Evolutionary conservation across 148 eudicot species (phyloP).

Genomic region (Agrostemma githago): DNA sequence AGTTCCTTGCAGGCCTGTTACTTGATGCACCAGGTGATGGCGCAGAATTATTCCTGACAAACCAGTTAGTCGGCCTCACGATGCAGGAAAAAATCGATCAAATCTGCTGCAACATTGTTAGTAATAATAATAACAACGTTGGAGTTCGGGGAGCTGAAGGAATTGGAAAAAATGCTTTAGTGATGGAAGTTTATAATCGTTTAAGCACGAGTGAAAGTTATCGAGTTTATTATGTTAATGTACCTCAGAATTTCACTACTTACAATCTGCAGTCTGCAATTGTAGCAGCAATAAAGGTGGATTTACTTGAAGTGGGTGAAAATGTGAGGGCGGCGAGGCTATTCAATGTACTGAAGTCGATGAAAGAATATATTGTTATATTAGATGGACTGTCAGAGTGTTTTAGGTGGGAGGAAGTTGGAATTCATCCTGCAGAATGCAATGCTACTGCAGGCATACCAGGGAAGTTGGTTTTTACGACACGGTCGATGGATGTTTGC

Average conservation of each 20-base stretch:
- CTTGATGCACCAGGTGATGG: slow-evolving; percentile 16
- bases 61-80: slow-evolving; percentile 8
- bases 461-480: slow-evolving; percentile 21
- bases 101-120: slow-evolving; percentile 4
- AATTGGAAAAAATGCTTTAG: slow-evolving; percentile 27
- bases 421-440: slow-evolving; percentile 19
- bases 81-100: slow-evolving; percentile 9
- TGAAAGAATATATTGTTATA: slow-evolving; percentile 17
- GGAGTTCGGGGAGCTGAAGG: slow-evolving; percentile 25
- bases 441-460: too few species aligned
- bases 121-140: slow-evolving; percentile 7
- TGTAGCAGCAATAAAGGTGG: slow-evolving; percentile 18
- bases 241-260: slow-evolving; percentile 9
- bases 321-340: slow-evolving; percentile 17
- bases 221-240: too few species aligned
- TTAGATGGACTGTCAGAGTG: slow-evolving; percentile 22
- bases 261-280: slow-evolving; percentile 17
- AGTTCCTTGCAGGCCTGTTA: slow-evolving; percentile 21
- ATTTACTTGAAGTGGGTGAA: slow-evolving; percentile 13
- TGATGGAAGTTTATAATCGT: slow-evolving; percentile 18
- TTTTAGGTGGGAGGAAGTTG: slow-evolving; percentile 14
- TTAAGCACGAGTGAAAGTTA: too few species aligned
- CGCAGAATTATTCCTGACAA: slow-evolving; percentile 12
- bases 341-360: not conserved
- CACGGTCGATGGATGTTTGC: slow-evolving; percentile 16